Evolutionary conservation across 768 basidiomycete species (phyloP).

Genomic region (Russula earlei): DNA sequence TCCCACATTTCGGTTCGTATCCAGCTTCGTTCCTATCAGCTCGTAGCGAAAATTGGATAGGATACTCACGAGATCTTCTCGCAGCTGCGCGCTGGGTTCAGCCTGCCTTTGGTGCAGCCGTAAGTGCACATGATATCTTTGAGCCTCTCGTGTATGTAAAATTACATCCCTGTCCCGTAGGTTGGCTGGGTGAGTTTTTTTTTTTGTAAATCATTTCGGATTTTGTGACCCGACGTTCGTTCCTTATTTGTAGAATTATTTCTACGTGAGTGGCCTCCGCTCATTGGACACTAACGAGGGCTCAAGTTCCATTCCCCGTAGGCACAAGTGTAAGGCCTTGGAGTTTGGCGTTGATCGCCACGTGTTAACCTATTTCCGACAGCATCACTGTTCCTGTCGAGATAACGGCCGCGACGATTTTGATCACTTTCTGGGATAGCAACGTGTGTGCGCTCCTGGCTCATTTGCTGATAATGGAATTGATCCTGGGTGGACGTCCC

Average conservation of each 20-base stretch:
- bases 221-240: neutral
- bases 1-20: slow-evolving; percentile 60
- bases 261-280: slow-evolving; percentile 31
- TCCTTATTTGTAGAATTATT: slow-evolving; percentile 38
- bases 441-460: slow-evolving; percentile 32
- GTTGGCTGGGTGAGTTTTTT: slow-evolving; percentile 26
- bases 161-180: neutral
- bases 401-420: slow-evolving; percentile 59
- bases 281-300: neutral
- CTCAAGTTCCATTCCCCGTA: neutral
- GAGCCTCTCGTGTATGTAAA: neutral
- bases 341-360: neutral
- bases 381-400: slow-evolving; percentile 62
- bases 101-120: slow-evolving; percentile 30
- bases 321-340: slow-evolving; percentile 27
- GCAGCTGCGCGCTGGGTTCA: slow-evolving; percentile 30
- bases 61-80: neutral
- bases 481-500: neutral
- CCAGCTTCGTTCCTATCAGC: slow-evolving; percentile 35
- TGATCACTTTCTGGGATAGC: slow-evolving; percentile 65
- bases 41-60: neutral
- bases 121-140: slow-evolving; percentile 20
- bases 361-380: neutral
- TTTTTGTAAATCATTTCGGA: neutral
- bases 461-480: neutral